phyloP scores from a whole-genome alignment of 257 asterid genomes.

The Lavandula angustifolia region DNA sequence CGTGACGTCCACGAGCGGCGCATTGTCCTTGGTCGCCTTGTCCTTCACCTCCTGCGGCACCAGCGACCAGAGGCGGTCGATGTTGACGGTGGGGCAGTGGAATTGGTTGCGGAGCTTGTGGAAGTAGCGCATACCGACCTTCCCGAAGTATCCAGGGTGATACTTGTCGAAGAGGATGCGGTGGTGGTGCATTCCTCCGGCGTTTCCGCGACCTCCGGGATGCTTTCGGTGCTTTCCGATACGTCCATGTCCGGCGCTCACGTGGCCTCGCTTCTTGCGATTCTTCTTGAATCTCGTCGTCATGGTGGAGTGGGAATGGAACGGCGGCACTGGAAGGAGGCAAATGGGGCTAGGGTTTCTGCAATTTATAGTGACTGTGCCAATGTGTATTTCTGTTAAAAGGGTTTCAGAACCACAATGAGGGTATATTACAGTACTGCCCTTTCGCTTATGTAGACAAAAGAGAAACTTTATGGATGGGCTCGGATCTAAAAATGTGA shows the following conservation, averaged over 20 bases:
- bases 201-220: slow-evolving; percentile 81
- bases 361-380: slow-evolving; percentile 22
- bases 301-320: slow-evolving; percentile 32
- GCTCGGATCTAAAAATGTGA: no score
- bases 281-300: slow-evolving; percentile 74
- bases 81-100: slow-evolving; percentile 66
- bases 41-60: slow-evolving; percentile 63
- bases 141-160: slow-evolving; percentile 72
- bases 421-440: slow-evolving; percentile 16
- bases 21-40: slow-evolving; percentile 48
- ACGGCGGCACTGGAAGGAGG: slow-evolving; percentile 30
- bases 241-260: slow-evolving; percentile 81
- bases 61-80: slow-evolving; percentile 63
- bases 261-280: slow-evolving; percentile 85
- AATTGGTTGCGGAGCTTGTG: slow-evolving; percentile 63
- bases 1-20: slow-evolving; percentile 58
- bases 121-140: slow-evolving; percentile 75
- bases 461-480: no score
- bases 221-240: slow-evolving; percentile 78
- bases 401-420: slow-evolving; percentile 22
- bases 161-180: slow-evolving; percentile 80
- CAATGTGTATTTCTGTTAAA: not conserved
- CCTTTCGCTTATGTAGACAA: not conserved
- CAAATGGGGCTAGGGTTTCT: slow-evolving; percentile 35
- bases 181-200: slow-evolving; percentile 87